Evolutionary conservation across 768 basidiomycete genomes (phyloP).

Genomic region (Tricholoma matsutake): DNA sequence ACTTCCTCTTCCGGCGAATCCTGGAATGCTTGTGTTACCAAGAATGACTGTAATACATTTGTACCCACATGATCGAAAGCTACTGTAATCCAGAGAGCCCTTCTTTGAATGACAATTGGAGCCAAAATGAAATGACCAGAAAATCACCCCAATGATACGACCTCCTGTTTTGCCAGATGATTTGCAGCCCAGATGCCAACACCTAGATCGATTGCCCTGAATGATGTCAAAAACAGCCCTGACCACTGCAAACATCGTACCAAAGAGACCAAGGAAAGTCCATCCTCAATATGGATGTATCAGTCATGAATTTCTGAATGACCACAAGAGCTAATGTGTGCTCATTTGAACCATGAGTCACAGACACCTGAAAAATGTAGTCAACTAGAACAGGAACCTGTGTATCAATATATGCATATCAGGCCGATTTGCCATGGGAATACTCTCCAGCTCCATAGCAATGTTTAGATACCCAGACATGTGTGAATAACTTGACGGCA

Average conservation of each 20-base stretch:
- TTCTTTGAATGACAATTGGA: too few species aligned
- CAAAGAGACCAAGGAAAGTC: not conserved
- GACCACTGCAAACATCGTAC: not conserved
- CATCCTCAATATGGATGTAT: not conserved
- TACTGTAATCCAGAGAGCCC: too few species aligned
- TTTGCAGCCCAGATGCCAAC: not conserved
- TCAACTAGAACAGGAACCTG: not conserved
- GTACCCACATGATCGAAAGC: too few species aligned
- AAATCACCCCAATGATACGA: not conserved
- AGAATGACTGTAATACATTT: too few species aligned
- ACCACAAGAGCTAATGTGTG: not conserved
- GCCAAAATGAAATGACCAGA: not conserved
- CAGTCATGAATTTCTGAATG: not conserved
- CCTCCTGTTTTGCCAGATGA: not conserved
- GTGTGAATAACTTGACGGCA: not conserved
- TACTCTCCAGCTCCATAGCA: not conserved
- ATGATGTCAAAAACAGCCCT: not conserved
- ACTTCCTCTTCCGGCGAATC: too few species aligned
- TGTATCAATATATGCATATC: not conserved
- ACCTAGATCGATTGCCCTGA: not conserved
- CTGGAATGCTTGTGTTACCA: too few species aligned
- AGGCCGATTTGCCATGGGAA: not conserved
- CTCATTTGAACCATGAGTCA: not conserved
- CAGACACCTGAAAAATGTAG: not conserved
- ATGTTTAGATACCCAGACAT: not conserved